These are phyloP conservation scores for Penicillium concentricum DNA, from an alignment of 2,329 filamentous ascomycete genomes.

Conservation along the genomic window DNA sequence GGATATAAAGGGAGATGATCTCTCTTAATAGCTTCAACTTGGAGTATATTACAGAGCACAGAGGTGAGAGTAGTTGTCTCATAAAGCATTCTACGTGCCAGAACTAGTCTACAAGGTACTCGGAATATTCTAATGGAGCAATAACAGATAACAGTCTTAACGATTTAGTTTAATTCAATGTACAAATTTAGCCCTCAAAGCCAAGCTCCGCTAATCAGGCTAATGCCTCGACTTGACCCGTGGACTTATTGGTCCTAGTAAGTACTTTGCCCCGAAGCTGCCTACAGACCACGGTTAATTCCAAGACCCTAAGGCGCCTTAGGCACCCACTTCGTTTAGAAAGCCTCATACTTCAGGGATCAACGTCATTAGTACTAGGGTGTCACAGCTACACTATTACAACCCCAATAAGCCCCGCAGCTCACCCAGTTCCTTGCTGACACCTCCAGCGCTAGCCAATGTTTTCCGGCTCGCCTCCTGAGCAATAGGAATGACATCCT, in stretches of 20 bases:
- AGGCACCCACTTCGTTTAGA: background rate
- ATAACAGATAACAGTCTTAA: background rate
- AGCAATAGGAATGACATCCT: conserved; percentile 71
- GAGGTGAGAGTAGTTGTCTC: too few species aligned
- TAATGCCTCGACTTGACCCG: background rate
- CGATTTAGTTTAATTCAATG: background rate
- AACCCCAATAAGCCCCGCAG: conserved; percentile 14
- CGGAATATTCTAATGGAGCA: too few species aligned
- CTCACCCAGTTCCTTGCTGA: conserved; percentile 45
- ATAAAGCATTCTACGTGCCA: too few species aligned
- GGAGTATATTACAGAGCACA: too few species aligned
- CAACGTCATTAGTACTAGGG: background rate
- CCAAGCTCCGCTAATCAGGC: background rate
- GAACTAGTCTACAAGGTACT: too few species aligned
- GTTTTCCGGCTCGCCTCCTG: conserved; percentile 80
- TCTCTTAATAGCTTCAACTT: too few species aligned
- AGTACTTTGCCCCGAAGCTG: background rate
- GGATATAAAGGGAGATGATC: too few species aligned
- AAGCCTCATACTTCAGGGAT: background rate
- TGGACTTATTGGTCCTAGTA: background rate
- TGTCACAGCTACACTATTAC: background rate
- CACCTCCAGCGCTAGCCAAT: conserved; percentile 70
- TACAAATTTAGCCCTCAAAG: background rate
- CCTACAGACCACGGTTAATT: background rate
- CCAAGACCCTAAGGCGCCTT: background rate